These are phyloP conservation scores for Corchorus olitorius DNA, from an alignment of 345 rosid species.

Conservation along the genomic window DNA sequence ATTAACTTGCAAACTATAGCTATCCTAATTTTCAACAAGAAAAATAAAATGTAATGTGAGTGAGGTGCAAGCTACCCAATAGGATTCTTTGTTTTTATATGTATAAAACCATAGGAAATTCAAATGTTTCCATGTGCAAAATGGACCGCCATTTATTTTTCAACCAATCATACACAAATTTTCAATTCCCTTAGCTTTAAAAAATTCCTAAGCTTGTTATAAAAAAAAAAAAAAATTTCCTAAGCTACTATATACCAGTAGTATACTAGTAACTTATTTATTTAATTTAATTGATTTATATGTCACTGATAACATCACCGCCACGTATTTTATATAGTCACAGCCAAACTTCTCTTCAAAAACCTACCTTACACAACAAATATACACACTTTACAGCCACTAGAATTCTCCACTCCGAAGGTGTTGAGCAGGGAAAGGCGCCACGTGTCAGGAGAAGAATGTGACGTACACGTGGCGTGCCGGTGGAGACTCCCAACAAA, in stretches of 20 bases:
- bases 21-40: not conserved
- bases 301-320: not conserved
- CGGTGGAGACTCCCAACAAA: not conserved
- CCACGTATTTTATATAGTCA: not conserved
- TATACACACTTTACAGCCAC: slow-evolving; percentile 12
- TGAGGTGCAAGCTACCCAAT: not conserved
- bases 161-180: not conserved
- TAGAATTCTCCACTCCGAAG: not conserved
- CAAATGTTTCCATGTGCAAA: not conserved
- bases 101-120: not conserved
- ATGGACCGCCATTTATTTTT: not conserved
- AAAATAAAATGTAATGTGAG: not conserved
- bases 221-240: no score
- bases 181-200: not conserved
- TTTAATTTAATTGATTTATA: not conserved
- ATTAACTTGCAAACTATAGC: not conserved
- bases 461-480: slow-evolving; percentile 27
- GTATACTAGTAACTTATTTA: no score
- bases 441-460: slow-evolving; percentile 6
- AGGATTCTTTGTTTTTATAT: not conserved
- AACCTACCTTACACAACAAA: slow-evolving; percentile 1
- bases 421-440: not conserved
- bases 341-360: not conserved
- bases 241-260: not conserved
- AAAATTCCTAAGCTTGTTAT: not conserved